Evolutionary conservation across 106 monocot genomes (phyloP).

Genomic region (Phalaenopsis equestris): DNA sequence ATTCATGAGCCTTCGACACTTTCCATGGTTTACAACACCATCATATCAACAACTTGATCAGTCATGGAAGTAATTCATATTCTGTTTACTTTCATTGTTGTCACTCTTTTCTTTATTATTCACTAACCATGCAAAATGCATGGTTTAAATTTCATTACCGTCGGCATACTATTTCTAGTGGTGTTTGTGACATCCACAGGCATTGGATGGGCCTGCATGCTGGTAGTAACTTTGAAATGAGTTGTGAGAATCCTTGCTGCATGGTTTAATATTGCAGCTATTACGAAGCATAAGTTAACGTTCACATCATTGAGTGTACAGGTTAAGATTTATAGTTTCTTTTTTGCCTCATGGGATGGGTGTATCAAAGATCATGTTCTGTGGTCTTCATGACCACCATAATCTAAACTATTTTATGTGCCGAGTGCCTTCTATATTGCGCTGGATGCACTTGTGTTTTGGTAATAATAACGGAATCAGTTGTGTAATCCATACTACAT

Average conservation of each 20-base stretch:
- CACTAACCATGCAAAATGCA: background rate
- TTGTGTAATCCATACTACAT: background rate
- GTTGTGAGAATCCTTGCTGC: background rate
- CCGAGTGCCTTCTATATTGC: background rate
- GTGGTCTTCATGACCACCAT: background rate
- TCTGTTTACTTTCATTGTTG: background rate
- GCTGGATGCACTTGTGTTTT: background rate
- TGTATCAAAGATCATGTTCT: background rate
- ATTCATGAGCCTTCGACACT: background rate
- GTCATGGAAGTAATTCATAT: background rate
- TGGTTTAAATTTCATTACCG: background rate
- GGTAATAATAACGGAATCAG: background rate
- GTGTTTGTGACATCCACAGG: background rate
- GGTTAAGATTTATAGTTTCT: background rate
- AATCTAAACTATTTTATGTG: background rate
- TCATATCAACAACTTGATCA: background rate
- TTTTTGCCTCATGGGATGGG: background rate
- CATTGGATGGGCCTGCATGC: background rate
- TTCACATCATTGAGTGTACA: background rate
- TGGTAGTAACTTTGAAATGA: background rate
- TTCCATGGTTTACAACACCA: background rate
- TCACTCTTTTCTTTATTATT: background rate
- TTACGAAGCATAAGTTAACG: background rate
- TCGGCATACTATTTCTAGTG: background rate
- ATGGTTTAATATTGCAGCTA: background rate